phyloP scores from a whole-genome alignment of 1,284 basidiomycete species.

The Cryptococcus neoformans region DNA sequence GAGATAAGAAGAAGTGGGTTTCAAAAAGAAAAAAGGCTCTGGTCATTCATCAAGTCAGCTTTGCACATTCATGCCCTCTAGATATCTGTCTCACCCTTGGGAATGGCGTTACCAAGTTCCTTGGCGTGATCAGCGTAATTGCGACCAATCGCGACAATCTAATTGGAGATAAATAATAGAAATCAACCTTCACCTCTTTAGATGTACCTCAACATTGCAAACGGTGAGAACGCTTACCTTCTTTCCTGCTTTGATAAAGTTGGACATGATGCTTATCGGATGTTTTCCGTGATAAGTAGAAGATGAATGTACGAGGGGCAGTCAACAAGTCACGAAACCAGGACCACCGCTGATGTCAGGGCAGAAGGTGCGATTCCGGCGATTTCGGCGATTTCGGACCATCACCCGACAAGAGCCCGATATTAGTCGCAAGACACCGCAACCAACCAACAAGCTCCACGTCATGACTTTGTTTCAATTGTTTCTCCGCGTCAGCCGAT shows the following conservation, averaged over 20 bases:
- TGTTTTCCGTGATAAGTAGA: neutral
- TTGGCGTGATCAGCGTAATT: slow-evolving; percentile 73
- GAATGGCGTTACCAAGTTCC: slow-evolving; percentile 84
- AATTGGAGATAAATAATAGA: neutral
- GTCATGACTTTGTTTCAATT: neutral
- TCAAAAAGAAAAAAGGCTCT: slow-evolving; percentile 98
- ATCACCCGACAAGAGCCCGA: neutral
- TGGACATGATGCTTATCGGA: slow-evolving; percentile 30
- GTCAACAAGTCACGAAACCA: neutral
- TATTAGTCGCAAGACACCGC: neutral
- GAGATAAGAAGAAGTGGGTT: slow-evolving; percentile 89
- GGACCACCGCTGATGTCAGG: neutral
- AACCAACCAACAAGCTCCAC: neutral
- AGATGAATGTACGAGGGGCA: neutral
- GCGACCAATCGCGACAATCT: slow-evolving; percentile 78
- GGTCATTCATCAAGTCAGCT: neutral
- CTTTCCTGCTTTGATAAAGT: slow-evolving; percentile 41
- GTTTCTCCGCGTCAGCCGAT: too few relatives aligned
- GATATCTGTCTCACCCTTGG: slow-evolving; percentile 54
- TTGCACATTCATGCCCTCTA: neutral
- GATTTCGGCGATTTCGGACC: neutral
- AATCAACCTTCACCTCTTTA: too few relatives aligned
- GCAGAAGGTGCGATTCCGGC: neutral
- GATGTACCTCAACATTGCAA: too few relatives aligned
- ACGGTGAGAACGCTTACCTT: slow-evolving; percentile 48